Percentiles rank a stretch among this genome's conserved stretches.
Conservation (phyloP, 306 rosid species). For the Vigna trinervia region DNA sequence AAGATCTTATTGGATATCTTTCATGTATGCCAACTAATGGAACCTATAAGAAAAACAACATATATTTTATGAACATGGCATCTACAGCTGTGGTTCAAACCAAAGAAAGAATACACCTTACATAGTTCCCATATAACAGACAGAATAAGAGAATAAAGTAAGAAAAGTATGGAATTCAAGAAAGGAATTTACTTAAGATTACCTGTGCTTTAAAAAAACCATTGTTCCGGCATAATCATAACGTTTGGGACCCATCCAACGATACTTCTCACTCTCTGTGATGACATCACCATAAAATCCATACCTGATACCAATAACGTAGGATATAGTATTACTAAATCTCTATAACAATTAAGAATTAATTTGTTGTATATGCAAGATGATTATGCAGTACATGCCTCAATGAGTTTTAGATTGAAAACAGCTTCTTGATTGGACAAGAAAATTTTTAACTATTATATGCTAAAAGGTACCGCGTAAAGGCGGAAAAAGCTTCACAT, state of each 20-base stretch:
- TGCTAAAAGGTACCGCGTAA: not conserved
- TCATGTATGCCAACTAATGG: not conserved
- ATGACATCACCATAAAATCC: slow-evolving; percentile 99
- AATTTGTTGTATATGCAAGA: slow-evolving; percentile 38
- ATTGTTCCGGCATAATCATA: slow-evolving; percentile 94
- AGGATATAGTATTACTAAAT: slow-evolving; percentile 43
- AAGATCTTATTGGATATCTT: not conserved
- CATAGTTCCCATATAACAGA: not conserved
- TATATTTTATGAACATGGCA: slow-evolving; percentile 16
- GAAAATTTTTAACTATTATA: not conserved
- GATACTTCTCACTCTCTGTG: slow-evolving; percentile 88
- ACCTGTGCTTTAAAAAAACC: slow-evolving; percentile 89
- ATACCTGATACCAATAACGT: slow-evolving; percentile 61
- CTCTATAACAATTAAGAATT: slow-evolving; percentile 16
- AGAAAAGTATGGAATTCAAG: slow-evolving; percentile 15
- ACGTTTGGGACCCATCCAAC: slow-evolving; percentile 98
- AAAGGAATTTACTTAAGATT: slow-evolving; percentile 28
- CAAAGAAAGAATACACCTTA: not conserved
- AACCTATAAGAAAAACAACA: not conserved
- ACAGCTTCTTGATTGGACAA: not conserved
- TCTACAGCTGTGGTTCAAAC: not conserved
- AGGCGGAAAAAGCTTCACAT: slow-evolving; percentile 3
- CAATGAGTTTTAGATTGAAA: slow-evolving; percentile 18
- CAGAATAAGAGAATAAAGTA: slow-evolving; percentile 18
- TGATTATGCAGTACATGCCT: slow-evolving; percentile 9